Conservation (phyloP, 148 eudicot species). For the Arbutus unedo region DNA sequence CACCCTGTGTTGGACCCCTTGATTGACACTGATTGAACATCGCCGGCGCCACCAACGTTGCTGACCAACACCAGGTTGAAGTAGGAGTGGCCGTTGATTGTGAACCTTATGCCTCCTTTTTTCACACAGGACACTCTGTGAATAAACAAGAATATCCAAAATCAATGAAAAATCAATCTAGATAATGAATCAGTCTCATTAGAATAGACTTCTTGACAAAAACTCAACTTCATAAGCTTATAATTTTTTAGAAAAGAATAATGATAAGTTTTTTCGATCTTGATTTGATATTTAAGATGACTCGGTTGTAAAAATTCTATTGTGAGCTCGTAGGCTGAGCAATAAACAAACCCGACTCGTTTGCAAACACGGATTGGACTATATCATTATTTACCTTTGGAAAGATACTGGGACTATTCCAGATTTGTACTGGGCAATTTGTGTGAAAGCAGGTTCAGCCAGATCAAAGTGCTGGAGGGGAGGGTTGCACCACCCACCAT, state of each 20-base stretch:
- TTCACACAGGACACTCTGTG: constrained; percentile 34
- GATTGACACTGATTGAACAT: constrained; percentile 27
- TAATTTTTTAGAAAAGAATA: neutral
- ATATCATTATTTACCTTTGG: constrained; percentile 11
- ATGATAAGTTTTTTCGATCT: neutral
- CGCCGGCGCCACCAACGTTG: constrained; percentile 39
- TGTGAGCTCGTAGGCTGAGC: neutral
- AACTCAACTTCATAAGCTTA: neutral
- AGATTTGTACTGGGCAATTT: too few species aligned
- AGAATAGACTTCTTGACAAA: neutral
- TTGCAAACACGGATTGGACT: neutral
- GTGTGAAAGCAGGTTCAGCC: too few species aligned
- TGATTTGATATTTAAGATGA: neutral
- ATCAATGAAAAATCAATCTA: constrained; percentile 20
- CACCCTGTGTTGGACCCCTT: constrained; percentile 37
- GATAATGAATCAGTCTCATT: neutral
- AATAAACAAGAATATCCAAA: neutral
- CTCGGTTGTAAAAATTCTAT: too few species aligned
- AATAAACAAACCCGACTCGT: neutral
- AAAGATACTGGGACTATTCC: too few species aligned
- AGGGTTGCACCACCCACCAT: too few species aligned
- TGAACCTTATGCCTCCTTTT: constrained; percentile 40
- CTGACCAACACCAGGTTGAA: constrained; percentile 37
- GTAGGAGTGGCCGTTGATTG: constrained; percentile 38
- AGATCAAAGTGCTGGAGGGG: too few species aligned